Conservation (phyloP, 768 basidiomycete species). For the Tricholoma matsutake region DNA sequence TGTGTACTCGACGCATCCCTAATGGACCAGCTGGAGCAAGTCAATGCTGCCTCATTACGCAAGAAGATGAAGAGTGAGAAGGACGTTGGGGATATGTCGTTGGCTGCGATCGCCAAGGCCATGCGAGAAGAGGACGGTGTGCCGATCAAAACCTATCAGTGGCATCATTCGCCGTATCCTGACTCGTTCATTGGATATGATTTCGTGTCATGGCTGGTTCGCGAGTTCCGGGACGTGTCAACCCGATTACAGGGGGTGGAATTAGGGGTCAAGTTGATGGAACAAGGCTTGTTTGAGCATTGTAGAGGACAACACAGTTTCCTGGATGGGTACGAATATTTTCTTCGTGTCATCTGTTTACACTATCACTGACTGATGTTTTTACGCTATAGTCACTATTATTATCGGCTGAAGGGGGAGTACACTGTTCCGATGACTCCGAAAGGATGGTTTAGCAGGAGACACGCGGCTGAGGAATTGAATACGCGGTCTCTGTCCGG, state of each 20-base stretch:
- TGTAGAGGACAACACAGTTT: constrained; percentile 77
- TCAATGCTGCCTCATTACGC: constrained; percentile 66
- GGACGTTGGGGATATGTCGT: constrained; percentile 64
- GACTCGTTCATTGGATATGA: constrained; percentile 89
- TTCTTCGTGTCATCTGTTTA: background rate
- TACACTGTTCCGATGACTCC: constrained; percentile 71
- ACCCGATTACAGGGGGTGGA: constrained; percentile 78
- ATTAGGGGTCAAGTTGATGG: constrained; percentile 72
- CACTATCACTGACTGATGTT: constrained; percentile 3
- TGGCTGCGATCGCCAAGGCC: constrained; percentile 66
- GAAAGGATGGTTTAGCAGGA: constrained; percentile 66
- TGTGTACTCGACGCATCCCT: constrained; percentile 78
- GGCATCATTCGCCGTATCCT: constrained; percentile 71
- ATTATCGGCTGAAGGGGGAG: constrained; percentile 79
- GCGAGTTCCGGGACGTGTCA: constrained; percentile 86
- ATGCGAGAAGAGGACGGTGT: constrained; percentile 87
- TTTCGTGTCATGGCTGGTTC: constrained; percentile 88
- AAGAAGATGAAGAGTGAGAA: constrained; percentile 82
- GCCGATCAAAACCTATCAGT: constrained; percentile 79
- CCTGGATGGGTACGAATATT: constrained; percentile 69
- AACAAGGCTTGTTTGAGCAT: constrained; percentile 86
- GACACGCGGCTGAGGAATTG: constrained; percentile 42
- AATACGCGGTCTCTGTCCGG: constrained; percentile 28
- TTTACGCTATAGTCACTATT: constrained; percentile 64
- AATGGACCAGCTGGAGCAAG: constrained; percentile 76